These are phyloP conservation scores for Domatiomyces catenatus DNA, from an alignment of 2,329 filamentous ascomycete genomes.

Conservation along the genomic window DNA sequence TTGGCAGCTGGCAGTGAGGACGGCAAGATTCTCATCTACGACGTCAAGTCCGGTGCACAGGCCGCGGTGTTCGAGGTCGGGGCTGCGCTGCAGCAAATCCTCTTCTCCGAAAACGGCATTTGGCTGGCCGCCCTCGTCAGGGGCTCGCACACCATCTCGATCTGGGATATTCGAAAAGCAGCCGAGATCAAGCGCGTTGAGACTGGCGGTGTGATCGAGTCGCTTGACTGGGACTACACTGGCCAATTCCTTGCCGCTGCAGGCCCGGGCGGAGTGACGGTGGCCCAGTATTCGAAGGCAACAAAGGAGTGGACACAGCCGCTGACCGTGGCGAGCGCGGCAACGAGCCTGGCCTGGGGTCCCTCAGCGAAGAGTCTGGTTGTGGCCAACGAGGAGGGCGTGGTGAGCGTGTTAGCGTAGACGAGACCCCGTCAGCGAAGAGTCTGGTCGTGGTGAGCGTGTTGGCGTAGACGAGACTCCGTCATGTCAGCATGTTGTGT, in stretches of 20 bases:
- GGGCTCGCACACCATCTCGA: conserved; percentile 60
- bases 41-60: conserved; percentile 62
- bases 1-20: conserved; percentile 68
- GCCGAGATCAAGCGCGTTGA: conserved; percentile 73
- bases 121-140: conserved; percentile 79
- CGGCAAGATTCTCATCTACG: conserved; percentile 76
- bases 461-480: conserved; percentile 25
- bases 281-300: conserved; percentile 79
- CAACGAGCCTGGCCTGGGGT: conserved; percentile 64
- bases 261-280: conserved; percentile 63
- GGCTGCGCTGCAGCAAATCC: conserved; percentile 57
- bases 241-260: conserved; percentile 80
- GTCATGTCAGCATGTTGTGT: no score
- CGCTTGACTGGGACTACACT: conserved; percentile 81
- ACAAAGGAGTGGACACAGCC: conserved; percentile 82
- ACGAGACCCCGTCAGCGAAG: conserved; percentile 42
- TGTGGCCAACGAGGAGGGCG: conserved; percentile 58
- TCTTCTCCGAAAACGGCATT: conserved; percentile 92
- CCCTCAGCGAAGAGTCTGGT: conserved; percentile 58
- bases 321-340: conserved; percentile 58
- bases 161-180: conserved; percentile 85
- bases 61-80: conserved; percentile 54
- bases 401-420: conserved; percentile 48
- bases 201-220: conserved; percentile 55
- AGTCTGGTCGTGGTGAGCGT: conserved; percentile 61